Base-by-base conservation (phyloP, 768 basidiomycete genomes). In the Scleroderma citrinum region DNA sequence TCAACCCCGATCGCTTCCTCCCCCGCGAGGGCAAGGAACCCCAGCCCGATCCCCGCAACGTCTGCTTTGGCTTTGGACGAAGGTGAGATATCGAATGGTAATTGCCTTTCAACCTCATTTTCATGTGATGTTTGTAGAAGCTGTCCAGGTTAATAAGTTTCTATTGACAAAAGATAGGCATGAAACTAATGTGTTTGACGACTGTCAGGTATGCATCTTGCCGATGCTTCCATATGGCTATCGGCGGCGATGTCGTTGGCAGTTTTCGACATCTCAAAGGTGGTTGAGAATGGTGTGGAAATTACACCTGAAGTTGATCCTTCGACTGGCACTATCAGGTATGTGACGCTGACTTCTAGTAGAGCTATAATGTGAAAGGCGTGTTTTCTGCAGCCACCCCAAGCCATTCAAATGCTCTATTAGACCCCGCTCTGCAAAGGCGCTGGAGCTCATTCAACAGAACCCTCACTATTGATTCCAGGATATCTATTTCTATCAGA, bases 1-100 rank as follows among this genome's bases (percentile, higher is more conserved):
- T 85, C 60, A 75, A 74, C 39, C 83, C 83, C 19, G 79, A 79
- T 45, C 77, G 83, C 26, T 85, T 78, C 63, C 67, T 85, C 29
- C 65, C 70, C 1, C 46, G 45, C 13, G 53, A 60, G 4, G 61
- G 58, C 35, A 61, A 64, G 36, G 54, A 63, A 38, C 73, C 73
- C 26, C 78, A 83, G 57, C 61, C 57, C 17, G 82, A 85, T 62
- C 81, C 83, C 51, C 78, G 77, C 47, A 71, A 71, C 42, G 60
- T 81, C 41, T 81, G 78, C 56, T 87, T 85, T 65, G 85, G 85
- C 7, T 87, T 85, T 58, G 85, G 85, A 42, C 71, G 85, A 66
- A 76, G 85, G 59, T 66, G 63, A 17, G 71, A 69, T 44, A 43
- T 10, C 29, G 41, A 48, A 48, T 34, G 50, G 44, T 44, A 7